phyloP scores from a whole-genome alignment of 1,284 basidiomycete genomes.

The Tilletia indica region DNA sequence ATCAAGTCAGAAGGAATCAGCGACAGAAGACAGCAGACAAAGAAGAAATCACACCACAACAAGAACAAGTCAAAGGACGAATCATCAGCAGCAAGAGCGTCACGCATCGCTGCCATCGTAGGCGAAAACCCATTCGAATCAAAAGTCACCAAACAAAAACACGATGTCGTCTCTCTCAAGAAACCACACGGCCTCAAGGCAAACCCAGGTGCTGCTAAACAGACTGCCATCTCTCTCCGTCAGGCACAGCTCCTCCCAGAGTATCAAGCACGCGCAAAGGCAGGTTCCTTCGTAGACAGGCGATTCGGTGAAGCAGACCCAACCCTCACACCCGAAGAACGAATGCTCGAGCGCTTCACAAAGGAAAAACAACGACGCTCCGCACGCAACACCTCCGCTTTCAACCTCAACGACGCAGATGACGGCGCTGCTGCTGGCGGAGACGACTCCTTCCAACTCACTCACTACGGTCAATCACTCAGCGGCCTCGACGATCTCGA shows the following conservation, averaged over 20 bases:
- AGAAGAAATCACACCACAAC: slow-evolving; percentile 57
- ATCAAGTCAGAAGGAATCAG: slow-evolving; percentile 46
- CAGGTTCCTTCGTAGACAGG: slow-evolving; percentile 85
- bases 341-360: slow-evolving; percentile 95
- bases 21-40: slow-evolving; percentile 43
- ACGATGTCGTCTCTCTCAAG: slow-evolving; percentile 71
- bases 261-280: slow-evolving; percentile 69
- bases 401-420: slow-evolving; percentile 70
- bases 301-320: slow-evolving; percentile 95
- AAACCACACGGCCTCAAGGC: slow-evolving; percentile 80
- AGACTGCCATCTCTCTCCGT: slow-evolving; percentile 78
- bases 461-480: slow-evolving; percentile 86
- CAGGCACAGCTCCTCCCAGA: slow-evolving; percentile 78
- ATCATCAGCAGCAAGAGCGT: slow-evolving; percentile 37
- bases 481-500: slow-evolving; percentile 85
- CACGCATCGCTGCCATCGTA: slow-evolving; percentile 81
- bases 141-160: slow-evolving; percentile 65
- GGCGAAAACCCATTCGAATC: slow-evolving; percentile 86
- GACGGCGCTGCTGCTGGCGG: background rate
- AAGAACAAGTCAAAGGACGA: slow-evolving; percentile 58
- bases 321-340: slow-evolving; percentile 84
- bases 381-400: slow-evolving; percentile 71
- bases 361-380: slow-evolving; percentile 62
- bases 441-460: slow-evolving; percentile 60
- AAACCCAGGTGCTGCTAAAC: slow-evolving; percentile 79